These are phyloP conservation scores for Arachnopeziza araneosa DNA, from an alignment of 2,329 filamentous ascomycete genomes.

Conservation along the genomic window DNA sequence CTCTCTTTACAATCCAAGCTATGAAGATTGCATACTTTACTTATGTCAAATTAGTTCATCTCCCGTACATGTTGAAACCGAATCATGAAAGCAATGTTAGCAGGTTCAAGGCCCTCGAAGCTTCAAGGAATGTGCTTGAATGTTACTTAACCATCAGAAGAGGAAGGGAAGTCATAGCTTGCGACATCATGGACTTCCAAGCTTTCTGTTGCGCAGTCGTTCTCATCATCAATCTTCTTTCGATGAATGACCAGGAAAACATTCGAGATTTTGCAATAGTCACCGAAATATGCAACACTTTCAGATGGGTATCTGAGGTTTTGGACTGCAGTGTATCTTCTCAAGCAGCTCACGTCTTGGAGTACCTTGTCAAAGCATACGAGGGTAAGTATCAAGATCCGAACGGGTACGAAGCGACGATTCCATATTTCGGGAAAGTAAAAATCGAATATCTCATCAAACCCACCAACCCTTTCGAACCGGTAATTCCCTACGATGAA, in stretches of 20 bases:
- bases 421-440: constrained; percentile 40
- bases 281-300: constrained; percentile 28
- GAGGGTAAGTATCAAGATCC: constrained; percentile 19
- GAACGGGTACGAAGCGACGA: constrained; percentile 34
- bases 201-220: constrained; percentile 41
- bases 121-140: constrained; percentile 36
- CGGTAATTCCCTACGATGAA: not conserved
- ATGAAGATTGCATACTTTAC: constrained; percentile 37
- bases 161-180: constrained; percentile 32
- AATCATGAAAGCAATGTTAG: constrained; percentile 34
- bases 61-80: constrained; percentile 41
- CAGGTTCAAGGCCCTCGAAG: constrained; percentile 35
- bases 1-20: constrained; percentile 31
- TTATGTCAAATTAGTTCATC: constrained; percentile 36
- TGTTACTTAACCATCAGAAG: constrained; percentile 34
- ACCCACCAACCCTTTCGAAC: not conserved
- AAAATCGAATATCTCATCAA: constrained; percentile 4
- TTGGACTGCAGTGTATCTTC: constrained; percentile 38
- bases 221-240: constrained; percentile 38
- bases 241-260: constrained; percentile 28
- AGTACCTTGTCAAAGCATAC: constrained; percentile 31
- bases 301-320: constrained; percentile 30
- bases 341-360: constrained; percentile 37
- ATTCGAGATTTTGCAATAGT: constrained; percentile 35
- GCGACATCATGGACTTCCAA: constrained; percentile 43